Evolutionary conservation across 768 basidiomycete genomes (phyloP).

Genomic region (Hemileccinum rubropunctum): DNA sequence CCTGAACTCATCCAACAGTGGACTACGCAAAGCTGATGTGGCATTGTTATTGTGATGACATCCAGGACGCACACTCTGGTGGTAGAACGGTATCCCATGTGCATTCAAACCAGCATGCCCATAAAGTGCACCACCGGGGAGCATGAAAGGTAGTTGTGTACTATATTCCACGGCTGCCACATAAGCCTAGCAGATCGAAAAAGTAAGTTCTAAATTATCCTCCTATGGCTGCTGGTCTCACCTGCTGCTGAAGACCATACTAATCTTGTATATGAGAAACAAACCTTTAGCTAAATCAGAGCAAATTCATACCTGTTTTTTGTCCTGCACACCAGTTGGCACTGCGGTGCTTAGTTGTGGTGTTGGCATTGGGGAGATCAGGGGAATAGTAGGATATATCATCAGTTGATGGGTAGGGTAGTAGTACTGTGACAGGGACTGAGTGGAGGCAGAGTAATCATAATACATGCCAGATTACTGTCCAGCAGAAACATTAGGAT

Average conservation of each 20-base stretch:
- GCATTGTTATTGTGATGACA: constrained; percentile 45
- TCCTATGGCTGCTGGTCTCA: constrained; percentile 26
- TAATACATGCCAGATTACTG: constrained; percentile 57
- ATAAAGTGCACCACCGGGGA: constrained; percentile 44
- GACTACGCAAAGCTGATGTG: constrained; percentile 53
- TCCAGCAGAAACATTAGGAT: constrained; percentile 40
- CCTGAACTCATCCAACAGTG: too few species aligned
- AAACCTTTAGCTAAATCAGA: constrained; percentile 3
- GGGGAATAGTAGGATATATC: constrained; percentile 52
- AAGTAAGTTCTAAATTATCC: neutral
- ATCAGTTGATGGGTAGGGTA: constrained; percentile 57
- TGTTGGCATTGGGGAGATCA: constrained; percentile 54
- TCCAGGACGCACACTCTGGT: constrained; percentile 39
- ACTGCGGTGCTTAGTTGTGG: constrained; percentile 42
- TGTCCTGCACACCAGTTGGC: constrained; percentile 44
- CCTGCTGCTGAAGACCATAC: constrained; percentile 49
- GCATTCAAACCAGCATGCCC: constrained; percentile 35
- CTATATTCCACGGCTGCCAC: constrained; percentile 47
- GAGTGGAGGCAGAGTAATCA: constrained; percentile 49
- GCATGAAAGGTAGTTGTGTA: constrained; percentile 43
- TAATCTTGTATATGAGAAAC: constrained; percentile 19
- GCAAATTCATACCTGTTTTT: constrained; percentile 52
- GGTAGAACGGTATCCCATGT: constrained; percentile 35
- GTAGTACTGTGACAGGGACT: constrained; percentile 58
- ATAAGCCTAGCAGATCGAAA: constrained; percentile 35